A percentile compares a stretch with the other conserved stretches of the same genome.
These are phyloP conservation scores for Serendipita sp. DNA, from an alignment of 768 basidiomycete genomes.

Conservation along the genomic window DNA sequence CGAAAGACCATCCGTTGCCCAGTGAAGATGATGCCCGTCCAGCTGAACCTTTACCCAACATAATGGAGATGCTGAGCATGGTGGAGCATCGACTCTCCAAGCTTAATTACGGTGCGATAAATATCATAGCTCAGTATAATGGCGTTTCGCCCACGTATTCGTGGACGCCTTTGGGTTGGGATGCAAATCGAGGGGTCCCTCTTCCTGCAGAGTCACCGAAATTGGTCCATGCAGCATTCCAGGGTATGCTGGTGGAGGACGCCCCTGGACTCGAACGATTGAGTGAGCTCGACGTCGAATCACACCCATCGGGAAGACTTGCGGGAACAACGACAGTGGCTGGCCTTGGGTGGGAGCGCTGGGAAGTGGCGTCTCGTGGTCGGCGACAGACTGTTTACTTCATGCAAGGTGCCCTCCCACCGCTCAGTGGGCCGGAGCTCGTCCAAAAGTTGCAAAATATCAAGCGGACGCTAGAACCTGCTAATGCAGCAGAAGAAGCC, in stretches of 20 bases:
- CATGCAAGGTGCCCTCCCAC: conserved; percentile 4
- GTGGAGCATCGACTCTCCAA: background rate
- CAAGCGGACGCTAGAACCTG: background rate
- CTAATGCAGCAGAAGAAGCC: background rate
- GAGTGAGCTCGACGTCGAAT: conserved; percentile 1
- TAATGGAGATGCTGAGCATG: background rate
- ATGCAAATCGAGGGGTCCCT: conserved; percentile 2
- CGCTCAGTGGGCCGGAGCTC: background rate
- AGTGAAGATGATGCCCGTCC: background rate
- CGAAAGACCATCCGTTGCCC: background rate
- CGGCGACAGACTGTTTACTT: conserved; percentile 5
- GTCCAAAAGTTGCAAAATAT: background rate
- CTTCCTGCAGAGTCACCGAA: background rate
- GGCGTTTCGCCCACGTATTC: conserved; percentile 1
- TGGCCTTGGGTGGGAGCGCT: background rate
- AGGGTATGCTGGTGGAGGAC: background rate
- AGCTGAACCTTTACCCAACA: background rate
- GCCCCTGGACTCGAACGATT: conserved; percentile 2
- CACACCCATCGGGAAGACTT: background rate
- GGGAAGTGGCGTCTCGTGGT: background rate
- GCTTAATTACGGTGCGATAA: conserved; percentile 2
- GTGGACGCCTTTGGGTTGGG: background rate
- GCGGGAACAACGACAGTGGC: background rate
- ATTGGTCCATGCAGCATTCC: background rate
- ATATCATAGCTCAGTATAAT: background rate